Base-by-base conservation (phyloP, 2,329 filamentous ascomycete genomes). In the Sclerotinia nivalis region DNA sequence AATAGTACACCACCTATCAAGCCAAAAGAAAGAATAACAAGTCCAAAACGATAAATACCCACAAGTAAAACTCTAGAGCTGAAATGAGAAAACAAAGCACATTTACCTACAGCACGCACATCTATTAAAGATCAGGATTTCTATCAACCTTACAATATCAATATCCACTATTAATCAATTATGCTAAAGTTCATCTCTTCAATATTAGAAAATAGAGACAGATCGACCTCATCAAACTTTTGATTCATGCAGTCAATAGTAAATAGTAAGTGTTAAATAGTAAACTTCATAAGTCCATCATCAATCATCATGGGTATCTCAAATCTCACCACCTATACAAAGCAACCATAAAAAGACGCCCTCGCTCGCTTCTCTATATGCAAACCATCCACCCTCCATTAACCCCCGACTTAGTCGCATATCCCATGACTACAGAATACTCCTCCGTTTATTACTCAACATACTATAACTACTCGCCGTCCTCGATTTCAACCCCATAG, bases 361-460 rank as follows among this genome's bases (percentile, higher is more conserved):
- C 20, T 3, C 13, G 25, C 37, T n/a, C n/a, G 12, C 37, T 40
- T 58, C 34, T 31, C 6, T 4, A 61, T 49, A 49, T 49, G 43
- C 59, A 49, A 43, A 61, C 31, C 22, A 62, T 31, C 20, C 22
- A 10, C 28, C 22, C 22, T n/a, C 20, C 8, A 47, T 7, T 8
- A 8, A 8, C 45, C 6, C 37, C 31, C 20, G 25, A 31, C 37
- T n/a, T 1, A 18, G n/a, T n/a, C 13, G 13, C 2, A 40, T 22
- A 9, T 37, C 18, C 34, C 20, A 8, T 4, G n/a, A 55, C 40
- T 28, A 65, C 50, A 64, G 40, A 25, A 55, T 49, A 64, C 72
- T 75, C 20, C 55, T 70, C 60, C 72, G 72, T 34, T 69, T 72
- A 28, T 31, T 72, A 66, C 73, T 76, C 43, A 77, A 56, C 59